Base-by-base conservation (phyloP, 1,284 basidiomycete species). In the Rhodotorula sp. region DNA sequence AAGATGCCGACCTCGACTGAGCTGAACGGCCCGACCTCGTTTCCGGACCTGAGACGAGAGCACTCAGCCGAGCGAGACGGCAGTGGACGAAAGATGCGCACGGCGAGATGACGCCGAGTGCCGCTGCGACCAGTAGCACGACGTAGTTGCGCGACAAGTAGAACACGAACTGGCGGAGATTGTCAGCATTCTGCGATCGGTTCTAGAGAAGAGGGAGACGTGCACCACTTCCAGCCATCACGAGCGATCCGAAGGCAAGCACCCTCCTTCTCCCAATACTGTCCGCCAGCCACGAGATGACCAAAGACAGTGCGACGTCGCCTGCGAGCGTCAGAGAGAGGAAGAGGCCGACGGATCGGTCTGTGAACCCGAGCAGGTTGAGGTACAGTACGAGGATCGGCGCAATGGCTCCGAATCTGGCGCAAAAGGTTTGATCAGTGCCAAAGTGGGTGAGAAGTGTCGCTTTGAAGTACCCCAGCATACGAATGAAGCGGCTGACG, bases 351-450 rank as follows among this genome's bases (percentile, higher is more conserved):
- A 70, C 63, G 4, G 23, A 23, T 1, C 44, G n/a, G 19, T 65
- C 66, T 12, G 68, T 59, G 25, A 74, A 64, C 13, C 58, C 44
- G 17, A 70, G 56, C 8, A 52, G 25, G 23, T 62, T 46, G 34
- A 74, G 65, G 42, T 70, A 68, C 7, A 74, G 23, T n/a, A 74
- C 71, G 4, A 73, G 66, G 41, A 74, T 63, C 1, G 73, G 73
- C 3, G 73, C 71, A 9, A 68, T 41, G 2, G 66, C 54, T 25
- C 74, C 74, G 64, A 75, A 75, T 9, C 72, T 73, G 27, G 19
- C 23, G 7, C 3, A 9, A 34, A 19, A 55, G 27, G 7, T 41
- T 12, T 21, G 17, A 3, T 9, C 50, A 12, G 17, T 7, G 7
- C 3, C 10, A 23, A 12, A 19, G 50, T 14, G 64, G 25, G 21